Evolutionary conservation across 805 yeast species (phyloP).

Genomic region (Pichia occidentalis): DNA sequence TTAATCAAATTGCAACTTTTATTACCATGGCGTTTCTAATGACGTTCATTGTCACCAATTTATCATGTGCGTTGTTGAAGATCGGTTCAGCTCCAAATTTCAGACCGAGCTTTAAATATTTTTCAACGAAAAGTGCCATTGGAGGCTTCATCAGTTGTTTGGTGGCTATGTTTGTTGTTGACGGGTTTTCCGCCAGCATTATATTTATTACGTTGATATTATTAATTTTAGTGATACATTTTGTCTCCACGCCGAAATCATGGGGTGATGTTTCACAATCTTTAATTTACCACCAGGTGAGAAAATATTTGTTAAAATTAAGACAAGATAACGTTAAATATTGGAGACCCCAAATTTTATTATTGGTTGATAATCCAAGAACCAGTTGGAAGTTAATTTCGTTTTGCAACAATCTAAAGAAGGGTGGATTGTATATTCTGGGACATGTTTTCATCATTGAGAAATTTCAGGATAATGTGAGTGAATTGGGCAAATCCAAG

Average conservation of each 20-base stretch:
- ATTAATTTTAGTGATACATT: conserved; percentile 75
- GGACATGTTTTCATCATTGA: conserved; percentile 82
- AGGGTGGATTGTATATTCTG: conserved; percentile 87
- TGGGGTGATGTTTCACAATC: conserved; percentile 99
- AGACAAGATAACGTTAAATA: conserved; percentile 92
- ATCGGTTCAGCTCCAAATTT: conserved; percentile 97
- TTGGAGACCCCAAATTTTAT: conserved; percentile 94
- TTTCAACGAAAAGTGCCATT: conserved; percentile 75
- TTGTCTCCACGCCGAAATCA: conserved; percentile 86
- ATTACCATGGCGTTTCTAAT: conserved; percentile 96
- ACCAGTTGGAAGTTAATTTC: conserved; percentile 87
- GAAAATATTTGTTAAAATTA: conserved; percentile 78
- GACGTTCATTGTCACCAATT: conserved; percentile 91
- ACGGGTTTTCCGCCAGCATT: conserved; percentile 78
- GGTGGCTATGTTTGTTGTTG: conserved; percentile 89
- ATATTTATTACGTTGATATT: conserved; percentile 60
- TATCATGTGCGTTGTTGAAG: conserved; percentile 85
- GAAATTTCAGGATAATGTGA: conserved; percentile 54
- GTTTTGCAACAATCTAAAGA: conserved; percentile 90
- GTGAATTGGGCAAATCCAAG: conserved; percentile 66
- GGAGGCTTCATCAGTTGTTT: conserved; percentile 65
- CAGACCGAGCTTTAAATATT: conserved; percentile 89
- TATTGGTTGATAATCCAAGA: conserved; percentile 86
- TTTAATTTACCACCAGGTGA: conserved; percentile 90
- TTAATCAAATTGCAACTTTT: conserved; percentile 88